Conservation (phyloP, 192 early-diverging fungal genomes). For the Backusella liffmaniae region DNA sequence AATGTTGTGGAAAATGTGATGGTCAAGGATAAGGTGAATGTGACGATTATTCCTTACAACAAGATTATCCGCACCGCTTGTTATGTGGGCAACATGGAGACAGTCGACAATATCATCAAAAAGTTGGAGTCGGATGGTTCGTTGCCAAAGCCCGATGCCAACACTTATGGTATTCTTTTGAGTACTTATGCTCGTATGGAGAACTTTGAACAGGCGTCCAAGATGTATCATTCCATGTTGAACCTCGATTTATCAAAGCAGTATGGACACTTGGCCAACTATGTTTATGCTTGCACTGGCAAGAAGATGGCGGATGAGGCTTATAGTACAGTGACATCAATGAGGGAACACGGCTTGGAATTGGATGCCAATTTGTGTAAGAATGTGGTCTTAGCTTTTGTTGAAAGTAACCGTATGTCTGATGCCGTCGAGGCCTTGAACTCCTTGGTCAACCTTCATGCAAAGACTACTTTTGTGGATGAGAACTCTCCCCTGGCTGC, state of each 20-base stretch:
- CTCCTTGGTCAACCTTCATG: not conserved
- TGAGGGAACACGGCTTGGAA: slow-evolving; percentile 17
- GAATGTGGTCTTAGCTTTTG: slow-evolving; percentile 12
- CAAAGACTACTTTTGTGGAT: not conserved
- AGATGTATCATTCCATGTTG: slow-evolving; percentile 14
- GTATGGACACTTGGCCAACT: slow-evolving; percentile 35
- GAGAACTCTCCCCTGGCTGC: not conserved
- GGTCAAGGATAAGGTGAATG: slow-evolving; percentile 26
- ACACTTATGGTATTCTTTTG: slow-evolving; percentile 29
- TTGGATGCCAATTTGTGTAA: slow-evolving; percentile 23
- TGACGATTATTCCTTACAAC: slow-evolving; percentile 31
- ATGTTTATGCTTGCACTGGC: slow-evolving; percentile 19
- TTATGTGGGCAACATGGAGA: slow-evolving; percentile 10
- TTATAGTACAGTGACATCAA: slow-evolving; percentile 11
- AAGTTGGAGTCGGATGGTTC: slow-evolving; percentile 10
- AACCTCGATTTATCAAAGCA: slow-evolving; percentile 20
- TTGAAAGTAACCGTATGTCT: not conserved
- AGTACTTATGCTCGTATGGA: slow-evolving; percentile 13
- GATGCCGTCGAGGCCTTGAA: not conserved
- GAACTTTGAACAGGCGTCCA: slow-evolving; percentile 11
- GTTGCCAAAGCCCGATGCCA: slow-evolving; percentile 31
- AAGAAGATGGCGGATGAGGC: slow-evolving; percentile 5
- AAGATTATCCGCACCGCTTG: slow-evolving; percentile 25
- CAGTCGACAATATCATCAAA: not conserved
- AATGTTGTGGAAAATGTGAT: slow-evolving; percentile 29